These are phyloP conservation scores for Colletotrichum agaves DNA, from an alignment of 2,329 filamentous ascomycete species.

Conservation along the genomic window DNA sequence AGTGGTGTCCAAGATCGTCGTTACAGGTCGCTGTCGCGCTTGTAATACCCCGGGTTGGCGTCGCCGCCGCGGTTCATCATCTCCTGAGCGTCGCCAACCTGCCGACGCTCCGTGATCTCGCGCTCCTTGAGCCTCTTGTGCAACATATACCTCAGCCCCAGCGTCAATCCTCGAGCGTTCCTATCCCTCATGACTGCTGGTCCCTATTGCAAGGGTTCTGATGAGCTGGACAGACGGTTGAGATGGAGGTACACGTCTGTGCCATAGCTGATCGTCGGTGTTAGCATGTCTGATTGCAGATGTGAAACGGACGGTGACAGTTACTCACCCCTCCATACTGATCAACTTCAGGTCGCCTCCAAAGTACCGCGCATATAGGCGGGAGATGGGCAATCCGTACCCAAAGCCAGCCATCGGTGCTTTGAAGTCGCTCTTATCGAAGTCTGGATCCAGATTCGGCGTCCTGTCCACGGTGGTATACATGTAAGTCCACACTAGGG, in stretches of 20 bases:
- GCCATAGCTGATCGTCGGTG: slow-evolving; percentile 76
- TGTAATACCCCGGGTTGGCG: slow-evolving; percentile 38
- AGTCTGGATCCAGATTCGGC: slow-evolving; percentile 93
- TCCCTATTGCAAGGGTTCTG: slow-evolving; percentile 95
- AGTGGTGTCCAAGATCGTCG: slow-evolving; percentile 26
- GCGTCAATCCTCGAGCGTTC: slow-evolving; percentile 72
- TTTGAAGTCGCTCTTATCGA: slow-evolving; percentile 99
- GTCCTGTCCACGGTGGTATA: slow-evolving; percentile 98
- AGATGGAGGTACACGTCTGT: slow-evolving; percentile 99
- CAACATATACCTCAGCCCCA: slow-evolving; percentile 65
- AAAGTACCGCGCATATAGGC: slow-evolving; percentile 96
- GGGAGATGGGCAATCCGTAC: slow-evolving; percentile 94
- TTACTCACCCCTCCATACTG: slow-evolving; percentile 95
- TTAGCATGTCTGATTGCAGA: slow-evolving; percentile 23
- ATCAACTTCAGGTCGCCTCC: slow-evolving; percentile 97
- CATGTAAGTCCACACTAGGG: slow-evolving; percentile 99
- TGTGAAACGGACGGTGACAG: not conserved
- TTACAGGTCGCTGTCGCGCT: slow-evolving; percentile 50
- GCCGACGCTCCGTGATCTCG: slow-evolving; percentile 86
- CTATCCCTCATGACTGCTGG: slow-evolving; percentile 87
- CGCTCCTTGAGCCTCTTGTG: slow-evolving; percentile 76
- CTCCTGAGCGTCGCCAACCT: slow-evolving; percentile 88
- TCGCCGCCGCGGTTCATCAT: slow-evolving; percentile 68
- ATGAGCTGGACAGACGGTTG: slow-evolving; percentile 93
- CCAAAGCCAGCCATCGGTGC: slow-evolving; percentile 99